These are phyloP conservation scores for Ramularia collo-cygni DNA, from an alignment of 2,329 filamentous ascomycete species.

Conservation along the genomic window DNA sequence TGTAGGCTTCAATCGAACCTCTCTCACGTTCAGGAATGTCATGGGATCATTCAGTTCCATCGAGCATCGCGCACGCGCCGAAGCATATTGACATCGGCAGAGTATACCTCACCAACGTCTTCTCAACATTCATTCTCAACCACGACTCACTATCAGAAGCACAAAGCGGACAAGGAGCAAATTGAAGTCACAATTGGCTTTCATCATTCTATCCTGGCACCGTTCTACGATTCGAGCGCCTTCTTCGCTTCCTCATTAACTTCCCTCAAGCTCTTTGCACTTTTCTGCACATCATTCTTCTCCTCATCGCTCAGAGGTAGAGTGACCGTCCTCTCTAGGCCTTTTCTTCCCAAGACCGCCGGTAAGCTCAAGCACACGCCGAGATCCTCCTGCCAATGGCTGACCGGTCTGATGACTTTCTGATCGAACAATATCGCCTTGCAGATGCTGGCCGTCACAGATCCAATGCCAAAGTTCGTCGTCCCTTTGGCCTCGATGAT, in stretches of 20 bases:
- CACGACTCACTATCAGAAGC: no score
- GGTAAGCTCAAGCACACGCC: conserved; percentile 47
- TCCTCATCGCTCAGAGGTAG: conserved; percentile 32
- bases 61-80: no score
- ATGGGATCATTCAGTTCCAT: no score
- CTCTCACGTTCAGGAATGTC: no score
- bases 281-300: conserved; percentile 28
- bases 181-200: no score
- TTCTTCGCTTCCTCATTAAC: conserved; percentile 35
- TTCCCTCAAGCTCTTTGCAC: conserved; percentile 31
- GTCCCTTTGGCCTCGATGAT: conserved; percentile 47
- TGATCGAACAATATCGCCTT: conserved; percentile 45
- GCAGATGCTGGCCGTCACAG: conserved; percentile 44
- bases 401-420: conserved; percentile 42
- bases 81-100: no score
- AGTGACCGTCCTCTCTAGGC: conserved; percentile 37
- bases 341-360: conserved; percentile 42
- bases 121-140: no score
- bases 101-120: no score
- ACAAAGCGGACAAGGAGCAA: no score
- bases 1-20: no score
- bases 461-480: conserved; percentile 46
- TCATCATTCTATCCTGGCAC: no score
- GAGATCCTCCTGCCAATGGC: conserved; percentile 43
- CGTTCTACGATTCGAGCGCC: conserved; percentile 16